Evolutionary conservation across 2,329 filamentous ascomycete genomes (phyloP).

Genomic region (Verticillium nubilum): DNA sequence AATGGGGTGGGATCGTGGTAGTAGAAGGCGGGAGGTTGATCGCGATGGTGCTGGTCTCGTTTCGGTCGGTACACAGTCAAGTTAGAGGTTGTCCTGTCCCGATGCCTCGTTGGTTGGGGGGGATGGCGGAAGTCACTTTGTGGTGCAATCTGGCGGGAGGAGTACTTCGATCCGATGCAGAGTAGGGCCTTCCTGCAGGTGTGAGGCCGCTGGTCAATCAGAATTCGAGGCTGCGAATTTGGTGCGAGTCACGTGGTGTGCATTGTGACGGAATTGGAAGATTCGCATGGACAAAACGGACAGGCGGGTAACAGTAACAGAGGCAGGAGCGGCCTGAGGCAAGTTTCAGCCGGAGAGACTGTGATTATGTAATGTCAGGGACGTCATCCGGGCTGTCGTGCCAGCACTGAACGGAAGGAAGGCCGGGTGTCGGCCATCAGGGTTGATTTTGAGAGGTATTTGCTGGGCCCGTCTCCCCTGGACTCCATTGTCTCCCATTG

Average conservation of each 20-base stretch:
- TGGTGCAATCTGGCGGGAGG: conserved; percentile 23
- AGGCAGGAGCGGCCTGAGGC: no score
- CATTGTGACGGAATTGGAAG: not conserved
- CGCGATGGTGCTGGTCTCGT: not conserved
- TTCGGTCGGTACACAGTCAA: not conserved
- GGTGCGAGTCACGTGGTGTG: conserved; percentile 6
- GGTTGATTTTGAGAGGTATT: not conserved
- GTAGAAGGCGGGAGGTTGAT: not conserved
- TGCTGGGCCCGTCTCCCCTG: not conserved
- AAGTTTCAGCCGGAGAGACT: not conserved
- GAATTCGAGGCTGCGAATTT: conserved; percentile 7
- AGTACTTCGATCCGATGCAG: conserved; percentile 4
- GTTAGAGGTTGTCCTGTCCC: not conserved
- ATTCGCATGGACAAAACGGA: not conserved
- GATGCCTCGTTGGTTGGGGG: not conserved
- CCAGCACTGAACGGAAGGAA: not conserved
- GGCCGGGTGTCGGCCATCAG: not conserved
- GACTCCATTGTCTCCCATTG: not conserved
- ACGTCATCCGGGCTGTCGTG: not conserved
- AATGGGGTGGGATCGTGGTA: not conserved
- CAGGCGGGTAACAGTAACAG: no score
- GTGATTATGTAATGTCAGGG: not conserved
- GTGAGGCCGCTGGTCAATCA: conserved; percentile 6
- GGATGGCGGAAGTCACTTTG: conserved; percentile 25
- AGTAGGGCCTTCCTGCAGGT: conserved; percentile 2